Conservation (phyloP, 2,329 filamentous ascomycete genomes). For the Monosporascus cannonballus region DNA sequence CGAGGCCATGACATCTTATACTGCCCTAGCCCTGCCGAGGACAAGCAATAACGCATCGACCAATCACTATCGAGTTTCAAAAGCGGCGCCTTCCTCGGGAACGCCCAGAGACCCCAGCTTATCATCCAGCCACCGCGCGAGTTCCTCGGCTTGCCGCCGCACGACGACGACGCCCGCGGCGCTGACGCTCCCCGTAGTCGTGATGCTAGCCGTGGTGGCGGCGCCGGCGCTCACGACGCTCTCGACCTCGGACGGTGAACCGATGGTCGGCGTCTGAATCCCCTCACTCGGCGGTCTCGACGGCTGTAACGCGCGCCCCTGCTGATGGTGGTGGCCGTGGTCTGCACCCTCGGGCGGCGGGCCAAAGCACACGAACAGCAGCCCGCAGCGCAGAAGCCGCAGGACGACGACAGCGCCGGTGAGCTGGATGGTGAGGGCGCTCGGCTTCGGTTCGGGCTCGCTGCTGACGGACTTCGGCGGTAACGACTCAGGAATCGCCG, state of each 20-base stretch:
- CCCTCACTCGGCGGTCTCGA: constrained; percentile 11
- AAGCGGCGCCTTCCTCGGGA: constrained; percentile 41
- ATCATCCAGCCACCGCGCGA: constrained; percentile 55
- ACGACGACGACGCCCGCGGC: constrained; percentile 44
- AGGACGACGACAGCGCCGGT: constrained; percentile 54
- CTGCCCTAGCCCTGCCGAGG: not conserved
- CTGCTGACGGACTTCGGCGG: constrained; percentile 17
- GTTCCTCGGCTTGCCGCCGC: constrained; percentile 51
- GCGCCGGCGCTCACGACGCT: constrained; percentile 41
- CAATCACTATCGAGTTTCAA: constrained; percentile 17
- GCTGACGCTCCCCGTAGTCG: constrained; percentile 28
- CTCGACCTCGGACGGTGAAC: constrained; percentile 37
- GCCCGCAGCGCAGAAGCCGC: constrained; percentile 48
- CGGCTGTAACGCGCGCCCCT: constrained; percentile 7
- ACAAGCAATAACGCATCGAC: not conserved
- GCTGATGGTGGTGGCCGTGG: constrained; percentile 1
- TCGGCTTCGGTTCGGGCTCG: constrained; percentile 16
- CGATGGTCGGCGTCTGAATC: constrained; percentile 27
- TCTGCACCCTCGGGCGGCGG: constrained; percentile 28
- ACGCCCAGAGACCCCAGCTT: constrained; percentile 48
- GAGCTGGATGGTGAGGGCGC: constrained; percentile 53
- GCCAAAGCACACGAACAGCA: constrained; percentile 57
- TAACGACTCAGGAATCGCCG: constrained; percentile 36
- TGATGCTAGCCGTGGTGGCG: constrained; percentile 36
- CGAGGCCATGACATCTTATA: too few relatives aligned